Evolutionary conservation across 495 filamentous ascomycete genomes (phyloP).

Genomic region (Penicillium coprophilum): DNA sequence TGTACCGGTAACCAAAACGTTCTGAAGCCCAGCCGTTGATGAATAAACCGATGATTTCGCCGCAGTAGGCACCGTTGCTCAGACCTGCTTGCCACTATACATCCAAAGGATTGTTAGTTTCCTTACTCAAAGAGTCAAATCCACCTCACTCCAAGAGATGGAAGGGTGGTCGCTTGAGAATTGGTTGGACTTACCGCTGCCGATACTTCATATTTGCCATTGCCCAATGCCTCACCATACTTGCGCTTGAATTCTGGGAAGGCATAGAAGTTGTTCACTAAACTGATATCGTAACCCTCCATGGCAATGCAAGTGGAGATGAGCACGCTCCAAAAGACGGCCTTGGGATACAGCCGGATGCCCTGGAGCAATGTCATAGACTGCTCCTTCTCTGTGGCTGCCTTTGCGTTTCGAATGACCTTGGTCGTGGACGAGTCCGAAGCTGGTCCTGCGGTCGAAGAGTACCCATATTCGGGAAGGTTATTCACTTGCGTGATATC

Average conservation of each 20-base stretch:
- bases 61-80: conserved; percentile 63
- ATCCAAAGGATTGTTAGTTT: conserved; percentile 10
- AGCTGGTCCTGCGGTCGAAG: conserved; percentile 18
- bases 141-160: not conserved
- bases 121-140: not conserved
- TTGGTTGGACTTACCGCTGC: conserved; percentile 43
- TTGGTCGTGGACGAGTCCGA: conserved; percentile 36
- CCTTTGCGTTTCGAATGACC: conserved; percentile 44
- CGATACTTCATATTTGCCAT: conserved; percentile 66
- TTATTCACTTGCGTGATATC: conserved; percentile 32
- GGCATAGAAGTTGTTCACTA: conserved; percentile 54
- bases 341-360: conserved; percentile 56
- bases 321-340: conserved; percentile 53
- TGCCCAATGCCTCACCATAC: conserved; percentile 57
- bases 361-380: conserved; percentile 47
- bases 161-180: not conserved
- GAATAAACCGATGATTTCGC: conserved; percentile 74
- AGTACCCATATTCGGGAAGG: conserved; percentile 11
- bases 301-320: conserved; percentile 57
- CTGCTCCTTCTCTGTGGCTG: conserved; percentile 48
- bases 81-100: conserved; percentile 71
- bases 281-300: conserved; percentile 58
- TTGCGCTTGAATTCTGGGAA: conserved; percentile 62
- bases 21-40: conserved; percentile 78
- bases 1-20: conserved; percentile 70